These are phyloP conservation scores for Trametes versicolor DNA, from an alignment of 1,284 basidiomycete genomes.

Conservation along the genomic window DNA sequence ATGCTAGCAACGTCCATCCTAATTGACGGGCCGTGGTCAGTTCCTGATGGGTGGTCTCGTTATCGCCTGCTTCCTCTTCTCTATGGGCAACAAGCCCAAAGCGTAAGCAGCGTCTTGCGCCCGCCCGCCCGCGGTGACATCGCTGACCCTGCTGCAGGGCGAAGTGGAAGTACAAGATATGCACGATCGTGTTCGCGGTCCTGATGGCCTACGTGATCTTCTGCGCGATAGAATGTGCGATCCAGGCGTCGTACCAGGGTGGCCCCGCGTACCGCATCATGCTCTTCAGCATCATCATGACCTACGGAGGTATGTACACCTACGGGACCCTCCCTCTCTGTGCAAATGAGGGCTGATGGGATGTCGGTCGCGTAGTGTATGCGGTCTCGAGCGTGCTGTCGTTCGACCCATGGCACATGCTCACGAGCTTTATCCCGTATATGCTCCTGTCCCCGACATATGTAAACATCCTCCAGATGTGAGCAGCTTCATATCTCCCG, in stretches of 20 bases:
- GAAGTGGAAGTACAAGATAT: constrained; percentile 87
- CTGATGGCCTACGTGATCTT: constrained; percentile 86
- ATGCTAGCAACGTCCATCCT: too few species aligned
- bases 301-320: constrained; percentile 76
- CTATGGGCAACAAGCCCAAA: constrained; percentile 96
- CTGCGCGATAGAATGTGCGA: constrained; percentile 79
- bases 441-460: constrained; percentile 90
- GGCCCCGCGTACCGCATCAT: constrained; percentile 77
- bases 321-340: background rate
- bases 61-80: constrained; percentile 91
- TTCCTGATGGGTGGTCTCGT: constrained; percentile 89
- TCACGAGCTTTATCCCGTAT: constrained; percentile 93
- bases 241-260: constrained; percentile 73
- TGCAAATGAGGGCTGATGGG: background rate
- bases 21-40: constrained; percentile 49
- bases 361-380: constrained; percentile 60
- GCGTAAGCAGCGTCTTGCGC: constrained; percentile 59
- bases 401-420: constrained; percentile 93
- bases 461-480: constrained; percentile 89
- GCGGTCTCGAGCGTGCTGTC: constrained; percentile 84
- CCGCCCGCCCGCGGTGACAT: background rate
- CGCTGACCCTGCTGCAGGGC: constrained; percentile 56
- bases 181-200: constrained; percentile 80
- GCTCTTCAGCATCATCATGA: constrained; percentile 86
- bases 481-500: constrained; percentile 39